phyloP scores from a whole-genome alignment of 495 filamentous ascomycete genomes.

The Aspergillus incahuasiensis region DNA sequence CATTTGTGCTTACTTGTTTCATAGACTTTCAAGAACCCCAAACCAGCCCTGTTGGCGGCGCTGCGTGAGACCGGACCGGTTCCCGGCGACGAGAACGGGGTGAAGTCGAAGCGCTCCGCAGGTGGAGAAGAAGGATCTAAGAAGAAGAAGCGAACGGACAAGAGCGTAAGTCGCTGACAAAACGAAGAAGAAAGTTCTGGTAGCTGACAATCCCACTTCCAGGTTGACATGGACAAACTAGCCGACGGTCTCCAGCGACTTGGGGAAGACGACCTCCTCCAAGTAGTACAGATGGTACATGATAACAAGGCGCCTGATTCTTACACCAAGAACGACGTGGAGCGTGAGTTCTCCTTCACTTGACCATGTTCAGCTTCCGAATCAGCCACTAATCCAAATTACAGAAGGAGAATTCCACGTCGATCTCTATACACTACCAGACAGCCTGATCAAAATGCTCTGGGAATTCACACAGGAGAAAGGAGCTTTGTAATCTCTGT shows the following conservation, averaged over 20 bases:
- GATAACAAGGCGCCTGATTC: slow-evolving; percentile 90
- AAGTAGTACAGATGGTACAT: slow-evolving; percentile 96
- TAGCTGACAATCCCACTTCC: not conserved
- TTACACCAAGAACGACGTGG: slow-evolving; percentile 94
- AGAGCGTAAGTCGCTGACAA: slow-evolving; percentile 45
- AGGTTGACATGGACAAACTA: slow-evolving; percentile 92
- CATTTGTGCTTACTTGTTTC: not conserved
- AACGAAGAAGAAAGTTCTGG: not conserved
- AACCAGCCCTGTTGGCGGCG: slow-evolving; percentile 65
- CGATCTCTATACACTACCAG: slow-evolving; percentile 92
- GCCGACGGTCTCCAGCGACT: slow-evolving; percentile 87
- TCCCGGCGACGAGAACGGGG: slow-evolving; percentile 66
- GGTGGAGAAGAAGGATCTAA: slow-evolving; percentile 57
- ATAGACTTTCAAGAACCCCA: slow-evolving; percentile 87
- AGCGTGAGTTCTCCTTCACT: slow-evolving; percentile 57
- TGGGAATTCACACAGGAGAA: slow-evolving; percentile 74
- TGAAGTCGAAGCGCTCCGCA: slow-evolving; percentile 45
- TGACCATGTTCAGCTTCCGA: not conserved
- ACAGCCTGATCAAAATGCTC: slow-evolving; percentile 73
- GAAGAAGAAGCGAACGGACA: slow-evolving; percentile 73
- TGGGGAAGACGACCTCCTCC: slow-evolving; percentile 81
- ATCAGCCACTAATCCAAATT: not conserved
- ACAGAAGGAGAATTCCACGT: slow-evolving; percentile 97
- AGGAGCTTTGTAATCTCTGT: slow-evolving; percentile 30
- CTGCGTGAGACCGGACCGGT: slow-evolving; percentile 80